phyloP scores from a whole-genome alignment of 352 stramenopile species.

The Pythium sp. region DNA sequence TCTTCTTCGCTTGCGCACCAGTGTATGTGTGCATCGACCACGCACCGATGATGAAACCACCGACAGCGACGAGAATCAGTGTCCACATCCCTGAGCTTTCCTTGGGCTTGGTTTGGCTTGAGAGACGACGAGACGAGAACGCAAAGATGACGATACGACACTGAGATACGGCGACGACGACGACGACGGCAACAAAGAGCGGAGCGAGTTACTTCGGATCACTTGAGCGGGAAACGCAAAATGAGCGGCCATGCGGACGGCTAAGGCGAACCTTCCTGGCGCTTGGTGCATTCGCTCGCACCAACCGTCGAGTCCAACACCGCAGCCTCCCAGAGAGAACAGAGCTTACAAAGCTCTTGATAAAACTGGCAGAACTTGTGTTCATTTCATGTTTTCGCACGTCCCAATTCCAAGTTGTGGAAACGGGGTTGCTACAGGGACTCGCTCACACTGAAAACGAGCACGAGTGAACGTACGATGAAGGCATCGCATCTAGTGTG shows the following conservation, averaged over 20 bases:
- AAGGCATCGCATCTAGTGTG: too few relatives aligned
- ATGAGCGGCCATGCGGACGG: background rate
- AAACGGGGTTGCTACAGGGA: background rate
- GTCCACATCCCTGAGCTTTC: slow-evolving; percentile 10
- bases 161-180: background rate
- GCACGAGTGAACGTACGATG: too few relatives aligned
- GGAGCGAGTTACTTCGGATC: slow-evolving; percentile 1
- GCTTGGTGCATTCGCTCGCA: background rate
- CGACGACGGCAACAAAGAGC: background rate
- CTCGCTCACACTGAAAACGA: too few relatives aligned
- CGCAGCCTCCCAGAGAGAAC: background rate
- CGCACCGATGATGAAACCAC: slow-evolving; percentile 12
- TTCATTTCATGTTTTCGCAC: background rate
- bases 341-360: background rate
- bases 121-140: background rate
- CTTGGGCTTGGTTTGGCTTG: slow-evolving; percentile 1
- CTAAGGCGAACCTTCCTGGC: background rate
- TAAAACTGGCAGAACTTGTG: background rate
- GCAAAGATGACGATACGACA: background rate
- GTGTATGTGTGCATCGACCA: slow-evolving; percentile 13
- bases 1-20: background rate
- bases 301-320: slow-evolving; percentile 5
- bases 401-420: background rate
- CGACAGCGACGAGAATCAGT: slow-evolving; percentile 9
- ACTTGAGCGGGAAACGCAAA: background rate